phyloP scores from a whole-genome alignment of 352 stramenopile genomes.

The Globisporangium emineosum region DNA sequence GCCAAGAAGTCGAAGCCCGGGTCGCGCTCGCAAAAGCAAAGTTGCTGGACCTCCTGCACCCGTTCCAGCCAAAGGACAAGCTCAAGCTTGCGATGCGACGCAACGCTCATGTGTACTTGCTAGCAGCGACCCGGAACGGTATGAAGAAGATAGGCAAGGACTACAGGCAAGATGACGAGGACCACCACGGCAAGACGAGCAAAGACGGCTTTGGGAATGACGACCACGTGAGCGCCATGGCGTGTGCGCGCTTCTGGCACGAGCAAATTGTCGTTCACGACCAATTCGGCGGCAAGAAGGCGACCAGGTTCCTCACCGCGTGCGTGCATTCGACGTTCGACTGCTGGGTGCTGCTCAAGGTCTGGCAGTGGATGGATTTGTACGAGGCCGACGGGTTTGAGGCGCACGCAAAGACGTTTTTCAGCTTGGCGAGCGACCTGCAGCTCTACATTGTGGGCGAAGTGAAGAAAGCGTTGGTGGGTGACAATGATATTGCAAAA shows the following conservation, averaged over 20 bases:
- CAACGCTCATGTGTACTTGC: slow-evolving; percentile 39
- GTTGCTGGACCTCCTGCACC: slow-evolving; percentile 47
- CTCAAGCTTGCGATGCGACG: slow-evolving; percentile 33
- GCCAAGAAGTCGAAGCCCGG: slow-evolving; percentile 46
- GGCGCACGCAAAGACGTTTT: slow-evolving; percentile 37
- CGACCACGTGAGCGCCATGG: slow-evolving; percentile 33
- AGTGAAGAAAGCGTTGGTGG: slow-evolving; percentile 8
- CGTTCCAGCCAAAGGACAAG: slow-evolving; percentile 52
- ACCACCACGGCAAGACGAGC: background rate
- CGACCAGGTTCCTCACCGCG: slow-evolving; percentile 32
- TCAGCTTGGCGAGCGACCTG: slow-evolving; percentile 35
- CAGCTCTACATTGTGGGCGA: slow-evolving; percentile 50
- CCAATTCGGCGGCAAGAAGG: slow-evolving; percentile 36
- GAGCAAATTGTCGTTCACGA: slow-evolving; percentile 34
- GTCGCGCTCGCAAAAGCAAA: slow-evolving; percentile 56
- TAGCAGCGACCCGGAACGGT: background rate
- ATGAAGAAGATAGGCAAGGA: background rate
- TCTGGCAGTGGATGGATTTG: slow-evolving; percentile 59
- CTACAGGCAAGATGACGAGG: background rate
- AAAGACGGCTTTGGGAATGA: background rate
- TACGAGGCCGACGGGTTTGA: slow-evolving; percentile 50
- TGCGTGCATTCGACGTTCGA: slow-evolving; percentile 28
- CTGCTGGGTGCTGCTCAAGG: slow-evolving; percentile 41
- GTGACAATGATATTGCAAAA: slow-evolving; percentile 11
- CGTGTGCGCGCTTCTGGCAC: slow-evolving; percentile 60